Conservation (phyloP, 2,329 filamentous ascomycete species). For the Verticillium albo-atrum region DNA sequence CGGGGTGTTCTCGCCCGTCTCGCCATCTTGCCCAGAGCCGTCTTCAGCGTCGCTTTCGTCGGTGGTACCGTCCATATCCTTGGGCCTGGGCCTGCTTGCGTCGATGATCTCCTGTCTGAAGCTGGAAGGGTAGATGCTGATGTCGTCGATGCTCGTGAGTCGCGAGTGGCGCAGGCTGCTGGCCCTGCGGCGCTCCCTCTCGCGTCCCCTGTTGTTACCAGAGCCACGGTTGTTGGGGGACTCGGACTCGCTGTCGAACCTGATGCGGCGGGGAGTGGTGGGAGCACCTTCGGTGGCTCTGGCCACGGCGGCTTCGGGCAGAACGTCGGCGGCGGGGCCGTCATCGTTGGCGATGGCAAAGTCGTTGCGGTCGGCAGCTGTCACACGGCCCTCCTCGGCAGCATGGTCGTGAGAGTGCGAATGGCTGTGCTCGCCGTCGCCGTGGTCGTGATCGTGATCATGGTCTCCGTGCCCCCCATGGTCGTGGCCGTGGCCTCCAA, state of each 20-base stretch:
- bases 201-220: constrained; percentile 30
- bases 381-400: constrained; percentile 48
- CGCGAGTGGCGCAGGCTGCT: constrained; percentile 50
- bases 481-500: constrained; percentile 88
- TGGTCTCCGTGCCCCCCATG: constrained; percentile 48
- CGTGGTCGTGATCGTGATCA: constrained; percentile 21
- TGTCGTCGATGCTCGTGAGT: constrained; percentile 63
- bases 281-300: constrained; percentile 33
- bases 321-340: constrained; percentile 54
- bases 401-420: constrained; percentile 29
- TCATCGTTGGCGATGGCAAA: constrained; percentile 46
- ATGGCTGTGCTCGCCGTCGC: constrained; percentile 21
- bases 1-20: constrained; percentile 39
- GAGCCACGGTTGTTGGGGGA: constrained; percentile 22
- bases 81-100: constrained; percentile 55
- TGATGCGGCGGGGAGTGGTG: constrained; percentile 33
- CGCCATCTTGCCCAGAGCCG: constrained; percentile 36
- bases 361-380: constrained; percentile 28
- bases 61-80: constrained; percentile 43
- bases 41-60: constrained; percentile 52
- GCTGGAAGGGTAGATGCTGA: constrained; percentile 83
- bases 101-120: constrained; percentile 91
- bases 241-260: constrained; percentile 29
- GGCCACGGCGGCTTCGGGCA: constrained; percentile 48
- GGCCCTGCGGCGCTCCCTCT: constrained; percentile 35